Conservation (phyloP, 2,329 filamentous ascomycete species). For the Pestalotiopsis sp. region DNA sequence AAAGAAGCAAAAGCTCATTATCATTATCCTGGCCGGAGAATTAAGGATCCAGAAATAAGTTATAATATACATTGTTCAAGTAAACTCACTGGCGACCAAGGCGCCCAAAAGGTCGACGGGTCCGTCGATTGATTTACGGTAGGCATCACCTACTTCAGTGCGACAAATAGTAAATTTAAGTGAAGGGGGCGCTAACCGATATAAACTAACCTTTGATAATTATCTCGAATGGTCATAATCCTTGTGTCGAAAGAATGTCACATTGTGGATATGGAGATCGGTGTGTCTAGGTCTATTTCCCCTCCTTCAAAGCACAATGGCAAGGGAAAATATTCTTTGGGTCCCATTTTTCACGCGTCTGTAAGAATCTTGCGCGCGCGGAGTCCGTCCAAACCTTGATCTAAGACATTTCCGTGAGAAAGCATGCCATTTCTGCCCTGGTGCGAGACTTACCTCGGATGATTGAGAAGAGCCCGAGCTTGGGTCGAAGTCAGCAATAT, state of each 20-base stretch:
- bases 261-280: not conserved
- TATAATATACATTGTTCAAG: too few relatives aligned
- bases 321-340: not conserved
- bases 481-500: not conserved
- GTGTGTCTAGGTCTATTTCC: not conserved
- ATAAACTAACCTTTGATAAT: too few relatives aligned
- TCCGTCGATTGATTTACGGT: too few relatives aligned
- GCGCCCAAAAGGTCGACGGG: too few relatives aligned
- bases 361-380: not conserved
- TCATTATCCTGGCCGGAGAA: not conserved
- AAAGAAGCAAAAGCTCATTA: not conserved
- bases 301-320: not conserved
- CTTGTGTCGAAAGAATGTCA: not conserved
- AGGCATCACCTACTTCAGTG: too few relatives aligned
- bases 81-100: too few relatives aligned
- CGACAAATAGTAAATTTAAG: too few relatives aligned
- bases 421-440: not conserved
- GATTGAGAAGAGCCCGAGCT: not conserved
- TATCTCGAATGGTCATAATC: not conserved
- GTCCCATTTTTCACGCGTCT: not conserved
- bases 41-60: too few relatives aligned
- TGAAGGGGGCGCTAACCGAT: too few relatives aligned
- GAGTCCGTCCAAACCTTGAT: constrained; percentile 1
- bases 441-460: not conserved
- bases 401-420: not conserved